Percentiles rank a stretch among this genome's conserved stretches.
phyloP scores from a whole-genome alignment of 2,329 filamentous ascomycete genomes.

The Colletotrichum chlorophyti region DNA sequence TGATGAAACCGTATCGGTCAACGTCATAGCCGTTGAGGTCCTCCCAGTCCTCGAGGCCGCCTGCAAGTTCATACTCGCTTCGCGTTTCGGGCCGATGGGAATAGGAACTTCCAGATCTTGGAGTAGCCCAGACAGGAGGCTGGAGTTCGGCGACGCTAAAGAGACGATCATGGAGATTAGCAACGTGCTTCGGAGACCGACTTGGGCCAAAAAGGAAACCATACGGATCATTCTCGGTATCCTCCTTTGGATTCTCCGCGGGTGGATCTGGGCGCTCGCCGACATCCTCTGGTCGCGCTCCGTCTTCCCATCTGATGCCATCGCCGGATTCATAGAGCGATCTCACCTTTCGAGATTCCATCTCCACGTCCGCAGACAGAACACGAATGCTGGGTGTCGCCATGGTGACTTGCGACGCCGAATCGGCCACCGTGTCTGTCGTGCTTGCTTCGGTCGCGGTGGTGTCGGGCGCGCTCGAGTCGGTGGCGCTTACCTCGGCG shows the following conservation, averaged over 20 bases:
- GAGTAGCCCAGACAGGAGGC: constrained; percentile 42
- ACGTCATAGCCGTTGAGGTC: constrained; percentile 67
- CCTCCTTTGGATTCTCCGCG: constrained; percentile 58
- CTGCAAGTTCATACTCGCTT: constrained; percentile 56
- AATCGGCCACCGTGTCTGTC: constrained; percentile 29
- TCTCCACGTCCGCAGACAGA: constrained; percentile 62
- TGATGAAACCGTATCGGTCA: constrained; percentile 74
- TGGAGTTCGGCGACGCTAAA: constrained; percentile 37
- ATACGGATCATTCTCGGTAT: constrained; percentile 62
- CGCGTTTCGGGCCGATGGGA: constrained; percentile 51
- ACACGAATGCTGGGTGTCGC: constrained; percentile 56
- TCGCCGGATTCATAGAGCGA: constrained; percentile 68
- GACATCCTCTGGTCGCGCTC: constrained; percentile 51
- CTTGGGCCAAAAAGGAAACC: constrained; percentile 57
- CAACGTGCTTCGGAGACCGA: constrained; percentile 31
- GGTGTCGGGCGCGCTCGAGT: not conserved
- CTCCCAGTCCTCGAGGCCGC: constrained; percentile 72
- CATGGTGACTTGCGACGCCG: constrained; percentile 19
- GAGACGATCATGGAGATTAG: constrained; percentile 36
- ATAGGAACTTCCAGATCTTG: constrained; percentile 51
- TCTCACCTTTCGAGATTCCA: constrained; percentile 72
- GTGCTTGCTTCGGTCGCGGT: constrained; percentile 1
- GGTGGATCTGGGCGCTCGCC: constrained; percentile 56
- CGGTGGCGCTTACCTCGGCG: not conserved
- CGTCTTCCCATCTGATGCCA: constrained; percentile 59